A percentile compares a stretch with the other conserved stretches of the same genome.
phyloP scores from a whole-genome alignment of 306 rosid genomes.

The Erythrophleum fordii region DNA sequence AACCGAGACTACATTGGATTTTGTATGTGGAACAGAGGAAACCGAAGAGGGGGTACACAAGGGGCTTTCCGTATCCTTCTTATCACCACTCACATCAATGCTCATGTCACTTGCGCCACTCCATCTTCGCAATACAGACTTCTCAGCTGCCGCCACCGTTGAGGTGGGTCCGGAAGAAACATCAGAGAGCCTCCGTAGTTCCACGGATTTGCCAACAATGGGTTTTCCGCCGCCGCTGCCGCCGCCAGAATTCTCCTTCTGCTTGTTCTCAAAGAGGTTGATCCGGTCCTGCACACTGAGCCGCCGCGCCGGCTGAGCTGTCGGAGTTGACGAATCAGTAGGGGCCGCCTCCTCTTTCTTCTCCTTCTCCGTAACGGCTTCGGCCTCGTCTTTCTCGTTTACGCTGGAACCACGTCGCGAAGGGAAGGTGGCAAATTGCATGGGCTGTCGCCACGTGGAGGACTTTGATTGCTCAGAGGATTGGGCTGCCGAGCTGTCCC shows the following conservation, averaged over 20 bases:
- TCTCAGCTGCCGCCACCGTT: constrained; percentile 34
- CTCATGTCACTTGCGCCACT: constrained; percentile 97
- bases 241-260: constrained; percentile 69
- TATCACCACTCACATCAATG: constrained; percentile 80
- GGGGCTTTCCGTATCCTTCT: constrained; percentile 71
- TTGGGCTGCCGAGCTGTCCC: constrained; percentile 11
- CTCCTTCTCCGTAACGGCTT: constrained; percentile 39
- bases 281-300: constrained; percentile 97
- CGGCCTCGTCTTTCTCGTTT: constrained; percentile 52
- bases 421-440: constrained; percentile 43
- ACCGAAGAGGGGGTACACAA: constrained; percentile 62
- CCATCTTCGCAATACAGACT: constrained; percentile 83
- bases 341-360: constrained; percentile 43
- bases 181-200: constrained; percentile 81
- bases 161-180: constrained; percentile 47
- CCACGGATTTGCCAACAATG: constrained; percentile 64
- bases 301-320: constrained; percentile 64
- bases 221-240: constrained; percentile 58
- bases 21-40: constrained; percentile 49
- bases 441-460: constrained; percentile 67
- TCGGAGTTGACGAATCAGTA: constrained; percentile 38
- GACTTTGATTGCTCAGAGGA: constrained; percentile 36
- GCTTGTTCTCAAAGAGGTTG: constrained; percentile 93
- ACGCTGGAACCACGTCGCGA: constrained; percentile 39
- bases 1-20: constrained; percentile 32